Conservation (phyloP, 257 asterid species). For the Fraxinus anomala region DNA sequence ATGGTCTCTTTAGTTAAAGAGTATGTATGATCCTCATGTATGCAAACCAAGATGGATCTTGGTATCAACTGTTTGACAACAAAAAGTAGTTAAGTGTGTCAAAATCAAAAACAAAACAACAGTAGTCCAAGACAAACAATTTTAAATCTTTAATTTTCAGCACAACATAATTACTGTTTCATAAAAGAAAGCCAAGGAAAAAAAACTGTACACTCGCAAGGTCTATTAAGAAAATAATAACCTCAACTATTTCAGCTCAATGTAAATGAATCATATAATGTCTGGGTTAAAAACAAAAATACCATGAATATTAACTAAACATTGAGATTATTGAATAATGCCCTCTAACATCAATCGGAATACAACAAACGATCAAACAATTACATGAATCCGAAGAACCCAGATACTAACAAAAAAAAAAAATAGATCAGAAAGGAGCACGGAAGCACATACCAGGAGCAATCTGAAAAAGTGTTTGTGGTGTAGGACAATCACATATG, state of each 20-base stretch:
- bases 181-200: no score
- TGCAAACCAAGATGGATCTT: background rate
- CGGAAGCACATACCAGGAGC: conserved; percentile 67
- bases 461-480: conserved; percentile 78
- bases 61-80: background rate
- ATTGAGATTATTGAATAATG: background rate
- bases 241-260: background rate
- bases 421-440: conserved; percentile 22
- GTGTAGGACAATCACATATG: conserved; percentile 81
- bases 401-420: conserved; percentile 26
- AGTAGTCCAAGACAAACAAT: background rate
- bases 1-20: background rate
- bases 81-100: background rate
- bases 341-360: background rate
- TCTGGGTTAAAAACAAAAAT: background rate
- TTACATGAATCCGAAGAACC: conserved; percentile 3
- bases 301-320: conserved; percentile 17
- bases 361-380: conserved; percentile 13
- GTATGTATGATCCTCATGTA: background rate
- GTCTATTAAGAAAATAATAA: background rate
- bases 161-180: no score
- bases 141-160: no score
- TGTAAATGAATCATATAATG: background rate
- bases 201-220: background rate
- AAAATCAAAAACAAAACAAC: background rate